Evolutionary conservation across 2,329 filamentous ascomycete species (phyloP), one percentile per base, ranked within the genome.

Genomic region (Hypomyces rosellus): DNA sequence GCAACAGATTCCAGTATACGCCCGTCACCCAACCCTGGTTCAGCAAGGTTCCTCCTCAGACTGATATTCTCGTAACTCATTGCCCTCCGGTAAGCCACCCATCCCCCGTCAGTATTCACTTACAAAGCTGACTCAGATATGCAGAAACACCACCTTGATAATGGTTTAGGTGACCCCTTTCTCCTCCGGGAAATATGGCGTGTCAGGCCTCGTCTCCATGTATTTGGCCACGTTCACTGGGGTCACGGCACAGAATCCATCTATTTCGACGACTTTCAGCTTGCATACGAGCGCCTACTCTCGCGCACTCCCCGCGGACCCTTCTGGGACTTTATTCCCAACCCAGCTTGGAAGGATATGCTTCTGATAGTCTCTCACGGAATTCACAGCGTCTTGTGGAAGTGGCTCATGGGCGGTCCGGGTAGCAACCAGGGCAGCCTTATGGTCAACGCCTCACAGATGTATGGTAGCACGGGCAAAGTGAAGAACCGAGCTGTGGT

Each of bases 191-290:
- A 95, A 61, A 67, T 87, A 15, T 88, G 86, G 82, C 80, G 86
- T 34, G 81, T 89, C 11, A 82, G 80, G 54, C 90, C 90, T 0
- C 74, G 74, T 12, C 71, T 95, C 13, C 89, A 95, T 66, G 78
- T 95, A 44, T 95, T 93, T 64, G 90, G 89, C 1, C 90, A 96
- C 67, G 78, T 91, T 20, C 90, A 96, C 69, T 86, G 78, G 61
- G 87, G 82, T 8, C 79, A 86, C 42, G 90, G 89, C 14, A 73
- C 73, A 40, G 82, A 90, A 60, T 67, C 82, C 0, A 76, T 87
- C 9, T 86, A 81, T 68, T 95, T 87, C 76, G 88, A 93, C 65
- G 78, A 82, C 22, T 79, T 81, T 53, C 88, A 95, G 66, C 71
- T 70, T 33, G 78, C 78, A 2, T 90, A 89, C 68, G 88, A 92